A percentile compares a stretch with the other conserved stretches of the same genome.
Evolutionary conservation across 495 filamentous ascomycete genomes (phyloP).

Genomic region (Extremus antarcticus): DNA sequence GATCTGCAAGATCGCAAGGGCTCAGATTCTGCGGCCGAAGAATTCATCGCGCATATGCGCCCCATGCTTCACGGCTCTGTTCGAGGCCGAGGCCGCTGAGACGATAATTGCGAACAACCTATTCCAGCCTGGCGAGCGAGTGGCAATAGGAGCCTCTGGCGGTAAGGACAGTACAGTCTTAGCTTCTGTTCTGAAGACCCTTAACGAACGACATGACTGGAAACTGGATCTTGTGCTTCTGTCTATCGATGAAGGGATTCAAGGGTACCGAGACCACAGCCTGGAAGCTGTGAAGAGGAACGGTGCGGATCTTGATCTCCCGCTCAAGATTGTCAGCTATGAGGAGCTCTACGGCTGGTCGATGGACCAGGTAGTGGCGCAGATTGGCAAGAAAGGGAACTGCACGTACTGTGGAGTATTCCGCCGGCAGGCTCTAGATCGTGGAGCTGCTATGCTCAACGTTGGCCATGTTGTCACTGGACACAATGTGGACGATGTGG

Average conservation of each 20-base stretch:
- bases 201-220: constrained; percentile 83
- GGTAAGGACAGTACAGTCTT: constrained; percentile 97
- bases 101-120: constrained; percentile 71
- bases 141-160: constrained; percentile 92
- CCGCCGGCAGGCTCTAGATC: constrained; percentile 83
- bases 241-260: constrained; percentile 94
- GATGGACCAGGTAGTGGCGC: constrained; percentile 94
- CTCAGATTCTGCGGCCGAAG: constrained; percentile 85
- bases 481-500: constrained; percentile 95
- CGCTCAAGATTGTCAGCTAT: constrained; percentile 83
- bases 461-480: constrained; percentile 95
- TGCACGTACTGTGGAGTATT: constrained; percentile 99
- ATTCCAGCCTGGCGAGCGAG: constrained; percentile 72
- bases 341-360: constrained; percentile 96
- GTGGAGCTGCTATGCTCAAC: constrained; percentile 75
- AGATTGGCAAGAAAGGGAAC: constrained; percentile 96
- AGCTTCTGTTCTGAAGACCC: constrained; percentile 84
- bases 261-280: constrained; percentile 89
- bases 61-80: constrained; percentile 70
- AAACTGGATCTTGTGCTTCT: constrained; percentile 76
- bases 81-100: constrained; percentile 88
- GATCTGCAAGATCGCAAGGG: constrained; percentile 62
- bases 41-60: constrained; percentile 88
- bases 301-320: constrained; percentile 78
- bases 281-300: constrained; percentile 95